Evolutionary conservation across 1,139 yeast genomes (phyloP), one percentile per base, ranked within the genome.

Genomic region (Lodderomyces pseudojiufengensis): DNA sequence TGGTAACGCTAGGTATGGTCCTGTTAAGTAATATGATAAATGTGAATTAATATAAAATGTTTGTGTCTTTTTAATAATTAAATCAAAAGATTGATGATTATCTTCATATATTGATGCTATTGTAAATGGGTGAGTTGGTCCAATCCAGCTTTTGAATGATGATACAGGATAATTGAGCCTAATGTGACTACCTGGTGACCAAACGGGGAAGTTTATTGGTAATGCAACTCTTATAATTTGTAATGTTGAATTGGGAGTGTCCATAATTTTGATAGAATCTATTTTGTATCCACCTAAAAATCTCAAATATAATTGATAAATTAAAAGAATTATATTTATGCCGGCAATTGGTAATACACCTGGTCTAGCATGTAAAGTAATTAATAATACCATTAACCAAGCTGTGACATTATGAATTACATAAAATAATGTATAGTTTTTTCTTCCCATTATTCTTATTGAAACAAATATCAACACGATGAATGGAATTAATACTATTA

Each of bases 401-500:
- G 59, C 49, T 4, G 68, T 52, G 10, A 58, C 31, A 34, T 64
- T 63, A 42, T 70, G 76, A 20, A 55, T 29, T 15, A 62, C 23
- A 43, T 66, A 70, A 44, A 70, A 70, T 6, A 46, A 32, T 11
- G 46, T 42, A 42, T 70, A 70, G 36, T 40, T 52, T 38, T 47
- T 47, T 11, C 47, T 39, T 33, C 64, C 47, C 35, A 56, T 47
- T 14, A 38, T 37, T 31, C 67, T 64, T 37, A 86, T 51, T 3
- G 94, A 84, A 0, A 84, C 55, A 1, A 80, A 39, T 2, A 69
- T 59, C 9, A 87, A 67, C 0, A 67, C 43, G 1, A 67, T 29
- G 40, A 74, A 69, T 1, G 70, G 46, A 0, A 58, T 18, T 42
- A 78, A 65, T 1, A 78, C 71, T 3, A 79, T 39, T 4, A 84